A percentile compares a stretch with the other conserved stretches of the same genome.
These are phyloP conservation scores for Lactarius pseudohatsudake DNA, from an alignment of 768 basidiomycete species.

Conservation along the genomic window DNA sequence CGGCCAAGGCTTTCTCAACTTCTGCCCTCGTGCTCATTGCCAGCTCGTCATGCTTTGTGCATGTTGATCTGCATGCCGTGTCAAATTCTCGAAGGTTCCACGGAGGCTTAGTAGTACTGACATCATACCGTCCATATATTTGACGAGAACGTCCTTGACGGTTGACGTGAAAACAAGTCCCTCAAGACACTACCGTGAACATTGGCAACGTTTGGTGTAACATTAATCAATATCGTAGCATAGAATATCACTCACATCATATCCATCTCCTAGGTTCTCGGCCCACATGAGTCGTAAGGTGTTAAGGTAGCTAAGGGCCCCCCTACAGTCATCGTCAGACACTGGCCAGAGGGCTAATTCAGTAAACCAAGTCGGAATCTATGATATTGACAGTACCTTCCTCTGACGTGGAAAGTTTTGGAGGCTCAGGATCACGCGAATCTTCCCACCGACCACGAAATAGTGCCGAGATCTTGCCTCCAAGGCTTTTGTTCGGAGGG, in stretches of 20 bases:
- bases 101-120: background rate
- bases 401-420: background rate
- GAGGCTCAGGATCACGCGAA: background rate
- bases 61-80: background rate
- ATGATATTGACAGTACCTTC: background rate
- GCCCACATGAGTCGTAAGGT: background rate
- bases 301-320: background rate
- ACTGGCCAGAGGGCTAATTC: background rate
- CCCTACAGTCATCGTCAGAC: background rate
- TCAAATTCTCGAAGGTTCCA: background rate
- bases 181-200: background rate
- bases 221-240: background rate
- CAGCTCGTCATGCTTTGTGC: background rate
- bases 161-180: background rate
- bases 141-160: background rate
- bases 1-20: background rate
- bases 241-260: background rate
- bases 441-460: background rate
- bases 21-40: background rate
- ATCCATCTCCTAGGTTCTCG: background rate
- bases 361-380: background rate
- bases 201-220: background rate
- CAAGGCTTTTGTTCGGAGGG: background rate
- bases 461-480: background rate
- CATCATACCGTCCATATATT: background rate